Conservation (phyloP, 2,329 filamentous ascomycete genomes). For the Pezicula rhizophila region DNA sequence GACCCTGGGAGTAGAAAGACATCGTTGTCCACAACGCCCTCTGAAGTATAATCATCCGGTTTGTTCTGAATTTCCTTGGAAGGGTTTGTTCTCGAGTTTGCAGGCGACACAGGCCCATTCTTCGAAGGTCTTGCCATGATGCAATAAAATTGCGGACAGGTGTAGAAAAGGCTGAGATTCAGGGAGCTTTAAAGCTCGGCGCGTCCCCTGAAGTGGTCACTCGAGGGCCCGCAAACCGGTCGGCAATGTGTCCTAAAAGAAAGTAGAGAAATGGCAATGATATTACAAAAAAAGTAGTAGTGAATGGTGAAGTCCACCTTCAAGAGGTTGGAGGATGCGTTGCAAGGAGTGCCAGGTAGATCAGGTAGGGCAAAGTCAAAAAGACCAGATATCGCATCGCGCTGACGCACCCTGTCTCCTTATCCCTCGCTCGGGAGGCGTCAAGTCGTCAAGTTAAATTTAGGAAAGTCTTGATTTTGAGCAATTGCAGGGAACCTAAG, state of each 20-base stretch:
- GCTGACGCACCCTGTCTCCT: no score
- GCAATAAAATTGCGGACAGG: constrained; percentile 6
- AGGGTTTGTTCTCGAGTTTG: constrained; percentile 10
- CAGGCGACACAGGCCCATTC: constrained; percentile 3
- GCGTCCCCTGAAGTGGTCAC: constrained; percentile 9
- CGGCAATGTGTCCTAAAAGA: constrained; percentile 19
- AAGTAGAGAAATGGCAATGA: constrained; percentile 17
- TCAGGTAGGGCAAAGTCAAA: no score
- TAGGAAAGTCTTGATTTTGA: no score
- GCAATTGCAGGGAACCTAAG: no score
- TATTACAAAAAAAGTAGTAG: constrained; percentile 16
- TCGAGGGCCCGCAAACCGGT: constrained; percentile 8
- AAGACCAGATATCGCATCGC: no score
- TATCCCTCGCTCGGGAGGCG: no score
- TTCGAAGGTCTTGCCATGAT: constrained; percentile 22
- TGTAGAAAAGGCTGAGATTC: constrained; percentile 12
- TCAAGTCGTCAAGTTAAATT: no score
- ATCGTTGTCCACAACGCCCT: constrained; percentile 83
- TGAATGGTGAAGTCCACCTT: neutral
- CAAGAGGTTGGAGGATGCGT: neutral
- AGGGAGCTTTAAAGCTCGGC: constrained; percentile 15
- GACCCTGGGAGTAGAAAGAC: constrained; percentile 78
- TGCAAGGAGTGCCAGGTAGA: no score
- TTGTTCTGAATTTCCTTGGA: constrained; percentile 14
- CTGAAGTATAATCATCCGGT: constrained; percentile 60